phyloP scores from a whole-genome alignment of 2,329 filamentous ascomycete genomes.

The Onygenales sp. region DNA sequence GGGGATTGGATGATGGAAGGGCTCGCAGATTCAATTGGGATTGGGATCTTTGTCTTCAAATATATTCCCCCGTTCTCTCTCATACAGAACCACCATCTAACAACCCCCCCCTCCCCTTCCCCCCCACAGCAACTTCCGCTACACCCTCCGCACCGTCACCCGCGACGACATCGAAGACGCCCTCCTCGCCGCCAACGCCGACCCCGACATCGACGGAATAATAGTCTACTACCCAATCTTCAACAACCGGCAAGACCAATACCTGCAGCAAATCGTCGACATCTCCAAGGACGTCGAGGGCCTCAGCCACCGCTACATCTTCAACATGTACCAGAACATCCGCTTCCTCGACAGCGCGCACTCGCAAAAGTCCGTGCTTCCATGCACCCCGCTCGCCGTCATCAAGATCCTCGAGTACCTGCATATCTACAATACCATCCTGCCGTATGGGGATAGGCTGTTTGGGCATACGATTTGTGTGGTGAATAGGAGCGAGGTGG shows the following conservation, averaged over 20 bases:
- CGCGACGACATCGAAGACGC: constrained; percentile 86
- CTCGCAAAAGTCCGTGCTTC: constrained; percentile 79
- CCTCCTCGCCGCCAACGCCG: constrained; percentile 74
- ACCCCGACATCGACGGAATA: constrained; percentile 70
- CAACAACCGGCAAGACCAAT: constrained; percentile 79
- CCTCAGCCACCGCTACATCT: constrained; percentile 83
- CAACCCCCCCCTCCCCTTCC: background rate
- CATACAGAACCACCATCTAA: background rate
- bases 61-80: background rate
- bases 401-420: constrained; percentile 96
- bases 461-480: constrained; percentile 93
- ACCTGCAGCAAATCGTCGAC: constrained; percentile 88
- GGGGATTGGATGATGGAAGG: background rate
- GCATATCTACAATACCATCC: constrained; percentile 90
- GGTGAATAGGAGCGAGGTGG: constrained; percentile 93
- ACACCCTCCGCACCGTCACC: constrained; percentile 71
- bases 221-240: constrained; percentile 99
- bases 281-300: constrained; percentile 92
- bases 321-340: constrained; percentile 99
- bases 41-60: too few species aligned
- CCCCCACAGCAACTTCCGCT: constrained; percentile 66
- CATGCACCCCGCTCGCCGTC: constrained; percentile 89
- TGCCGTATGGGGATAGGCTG: constrained; percentile 84
- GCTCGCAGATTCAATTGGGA: too few species aligned
- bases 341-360: constrained; percentile 66